A percentile compares a stretch with the other conserved stretches of the same genome.
Conservation (phyloP, 2,329 filamentous ascomycete species). For the Colletotrichum scovillei region DNA sequence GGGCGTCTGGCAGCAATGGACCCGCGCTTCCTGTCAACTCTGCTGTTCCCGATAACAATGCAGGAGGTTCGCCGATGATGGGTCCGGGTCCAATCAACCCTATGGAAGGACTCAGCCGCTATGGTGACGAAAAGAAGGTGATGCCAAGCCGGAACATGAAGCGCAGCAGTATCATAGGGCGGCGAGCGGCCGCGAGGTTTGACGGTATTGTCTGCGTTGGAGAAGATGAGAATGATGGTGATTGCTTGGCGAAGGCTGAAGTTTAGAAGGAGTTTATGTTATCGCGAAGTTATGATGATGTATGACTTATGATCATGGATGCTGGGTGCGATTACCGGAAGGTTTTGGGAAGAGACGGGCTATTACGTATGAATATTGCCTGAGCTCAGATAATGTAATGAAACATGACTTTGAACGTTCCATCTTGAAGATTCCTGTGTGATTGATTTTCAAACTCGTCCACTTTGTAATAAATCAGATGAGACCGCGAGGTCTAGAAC, state of each 20-base stretch:
- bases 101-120: constrained; percentile 5
- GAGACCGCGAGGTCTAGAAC: too few relatives aligned
- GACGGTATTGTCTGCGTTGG: not conserved
- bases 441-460: not conserved
- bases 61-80: not conserved
- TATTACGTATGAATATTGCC: constrained; percentile 1
- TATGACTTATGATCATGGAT: constrained; percentile 17
- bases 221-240: not conserved
- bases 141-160: constrained; percentile 2
- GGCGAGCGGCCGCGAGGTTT: constrained; percentile 10
- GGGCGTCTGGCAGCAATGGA: constrained; percentile 8
- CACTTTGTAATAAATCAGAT: not conserved
- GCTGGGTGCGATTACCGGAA: not conserved
- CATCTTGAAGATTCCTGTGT: not conserved
- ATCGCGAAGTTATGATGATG: constrained; percentile 2
- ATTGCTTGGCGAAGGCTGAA: not conserved
- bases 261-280: not conserved
- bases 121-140: not conserved
- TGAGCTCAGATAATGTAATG: constrained; percentile 17
- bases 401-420: not conserved
- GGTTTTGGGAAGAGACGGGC: not conserved
- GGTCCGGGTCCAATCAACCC: not conserved
- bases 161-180: constrained; percentile 31
- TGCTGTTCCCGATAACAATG: not conserved
- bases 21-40: not conserved